A percentile compares a stretch with the other conserved stretches of the same genome.
Conservation (phyloP, 73 alveolate species). For the Paramecium octaurelia region DNA sequence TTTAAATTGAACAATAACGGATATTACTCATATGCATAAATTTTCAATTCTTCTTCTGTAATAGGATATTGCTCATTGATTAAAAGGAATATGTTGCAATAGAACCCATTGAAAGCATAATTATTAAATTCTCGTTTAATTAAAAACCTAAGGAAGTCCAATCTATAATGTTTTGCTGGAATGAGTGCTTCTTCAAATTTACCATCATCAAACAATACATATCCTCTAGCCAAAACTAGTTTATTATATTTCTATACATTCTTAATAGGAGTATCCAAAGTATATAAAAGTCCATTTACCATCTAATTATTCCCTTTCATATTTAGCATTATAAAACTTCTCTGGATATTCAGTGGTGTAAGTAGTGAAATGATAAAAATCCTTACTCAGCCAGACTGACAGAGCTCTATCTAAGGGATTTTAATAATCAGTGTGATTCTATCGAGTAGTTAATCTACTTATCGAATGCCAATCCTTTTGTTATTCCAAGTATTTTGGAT, state of each 20-base stretch:
- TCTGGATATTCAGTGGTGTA: neutral
- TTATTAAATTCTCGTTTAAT: neutral
- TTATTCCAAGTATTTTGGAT: neutral
- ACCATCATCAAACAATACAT: neutral
- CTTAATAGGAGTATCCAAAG: neutral
- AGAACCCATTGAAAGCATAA: neutral
- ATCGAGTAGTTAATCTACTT: neutral
- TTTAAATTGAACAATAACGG: neutral
- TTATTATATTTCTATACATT: neutral
- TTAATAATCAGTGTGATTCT: neutral
- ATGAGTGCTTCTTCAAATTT: neutral
- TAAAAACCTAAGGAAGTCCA: neutral
- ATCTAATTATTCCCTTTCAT: neutral
- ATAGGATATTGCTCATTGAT: neutral
- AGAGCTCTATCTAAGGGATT: neutral
- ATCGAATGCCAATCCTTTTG: neutral
- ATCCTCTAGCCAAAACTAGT: slow-evolving; percentile 12
- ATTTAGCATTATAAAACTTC: neutral
- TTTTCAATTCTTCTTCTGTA: neutral
- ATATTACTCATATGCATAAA: neutral
- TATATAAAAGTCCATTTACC: neutral
- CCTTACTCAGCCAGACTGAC: neutral
- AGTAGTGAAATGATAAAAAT: neutral
- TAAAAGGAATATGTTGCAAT: neutral
- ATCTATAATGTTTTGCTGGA: neutral